Conservation (phyloP, 352 stramenopile genomes). For the Saprolegnia parasitica region DNA sequence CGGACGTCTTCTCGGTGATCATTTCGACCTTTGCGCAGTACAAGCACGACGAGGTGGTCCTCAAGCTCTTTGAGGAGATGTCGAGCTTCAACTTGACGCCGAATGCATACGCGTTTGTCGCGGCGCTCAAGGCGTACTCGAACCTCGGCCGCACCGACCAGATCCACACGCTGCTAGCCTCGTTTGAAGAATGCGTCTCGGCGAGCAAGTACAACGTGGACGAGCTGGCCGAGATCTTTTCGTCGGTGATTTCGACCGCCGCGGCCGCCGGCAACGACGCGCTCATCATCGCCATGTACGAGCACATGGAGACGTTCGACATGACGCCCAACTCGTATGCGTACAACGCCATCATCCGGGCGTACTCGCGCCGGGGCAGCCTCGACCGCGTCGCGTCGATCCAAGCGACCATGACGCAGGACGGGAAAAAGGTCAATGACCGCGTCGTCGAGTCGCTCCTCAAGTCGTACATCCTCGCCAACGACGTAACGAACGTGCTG, state of each 20-base stretch:
- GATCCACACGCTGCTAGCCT: background rate
- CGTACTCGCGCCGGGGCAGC: slow-evolving; percentile 54
- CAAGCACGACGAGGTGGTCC: slow-evolving; percentile 18
- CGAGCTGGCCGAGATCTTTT: slow-evolving; percentile 13
- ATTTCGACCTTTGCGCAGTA: slow-evolving; percentile 24
- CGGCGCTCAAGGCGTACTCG: slow-evolving; percentile 17
- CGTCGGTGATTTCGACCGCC: slow-evolving; percentile 61
- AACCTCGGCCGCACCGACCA: background rate
- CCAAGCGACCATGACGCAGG: slow-evolving; percentile 33
- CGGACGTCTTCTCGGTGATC: slow-evolving; percentile 27
- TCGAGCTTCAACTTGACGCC: background rate
- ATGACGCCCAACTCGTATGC: slow-evolving; percentile 71
- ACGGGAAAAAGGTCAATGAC: slow-evolving; percentile 13
- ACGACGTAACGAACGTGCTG: slow-evolving; percentile 43
- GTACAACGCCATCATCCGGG: slow-evolving; percentile 63
- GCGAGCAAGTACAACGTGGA: slow-evolving; percentile 1
- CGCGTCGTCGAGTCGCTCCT: slow-evolving; percentile 51
- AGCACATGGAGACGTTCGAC: slow-evolving; percentile 57
- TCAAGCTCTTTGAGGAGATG: slow-evolving; percentile 17
- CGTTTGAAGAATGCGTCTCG: slow-evolving; percentile 26
- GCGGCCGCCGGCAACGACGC: slow-evolving; percentile 62
- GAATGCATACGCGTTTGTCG: slow-evolving; percentile 25
- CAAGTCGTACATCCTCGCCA: slow-evolving; percentile 54
- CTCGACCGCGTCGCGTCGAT: slow-evolving; percentile 57
- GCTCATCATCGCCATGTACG: slow-evolving; percentile 67